Evolutionary conservation across 2,329 filamentous ascomycete genomes (phyloP), one percentile per base, ranked within the genome.

Genomic region (Beauveria pseudobassiana): DNA sequence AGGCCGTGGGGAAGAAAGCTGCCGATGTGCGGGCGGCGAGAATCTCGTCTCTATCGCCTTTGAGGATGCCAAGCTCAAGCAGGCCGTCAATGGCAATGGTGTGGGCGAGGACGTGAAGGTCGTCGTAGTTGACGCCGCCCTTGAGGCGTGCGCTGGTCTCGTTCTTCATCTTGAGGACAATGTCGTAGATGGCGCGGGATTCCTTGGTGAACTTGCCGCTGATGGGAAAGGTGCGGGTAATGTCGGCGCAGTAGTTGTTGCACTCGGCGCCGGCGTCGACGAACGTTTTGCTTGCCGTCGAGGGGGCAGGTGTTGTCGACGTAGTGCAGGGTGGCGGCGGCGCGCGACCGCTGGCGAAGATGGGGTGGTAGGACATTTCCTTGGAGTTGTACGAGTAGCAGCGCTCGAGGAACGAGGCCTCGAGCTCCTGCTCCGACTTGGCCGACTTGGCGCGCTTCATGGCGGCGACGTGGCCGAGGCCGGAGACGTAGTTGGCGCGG

Each of bases 1-100:
- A 97, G 78, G 0, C 93, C 93, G 72, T 97, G 93, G 1, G 93
- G 70, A 96, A 90, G 78, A 97, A 97, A 1, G 92, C 93, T 26
- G 89, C 86, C 69, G 89, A 93, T n/a, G 91, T 90, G 61, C 92
- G 82, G 49, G 84, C 85, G 66, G 86, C 82, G 64, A 96, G 83
- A 26, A 97, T 89, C 67, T 91, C 91, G 20, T 87, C 82, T 62
- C 82, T 82, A 64, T 84, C 78, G 10, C 85, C 80, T 70, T 83
- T 83, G 45, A 97, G 76, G 52, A 98, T 88, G 2, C 91, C 91
- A 0, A 97, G 79, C 24, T 80, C 75, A 30, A 92, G 78, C 3
- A 98, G 79, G 0, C 92, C 93, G 18, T 90, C 84, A 65, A 96
- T 93, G 58, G 91, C 90, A 59, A 96, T 83, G 66, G 83, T 83